A percentile compares a stretch with the other conserved stretches of the same genome.
These are phyloP conservation scores for Somion occarium DNA, from an alignment of 1,284 basidiomycete genomes.

Conservation along the genomic window DNA sequence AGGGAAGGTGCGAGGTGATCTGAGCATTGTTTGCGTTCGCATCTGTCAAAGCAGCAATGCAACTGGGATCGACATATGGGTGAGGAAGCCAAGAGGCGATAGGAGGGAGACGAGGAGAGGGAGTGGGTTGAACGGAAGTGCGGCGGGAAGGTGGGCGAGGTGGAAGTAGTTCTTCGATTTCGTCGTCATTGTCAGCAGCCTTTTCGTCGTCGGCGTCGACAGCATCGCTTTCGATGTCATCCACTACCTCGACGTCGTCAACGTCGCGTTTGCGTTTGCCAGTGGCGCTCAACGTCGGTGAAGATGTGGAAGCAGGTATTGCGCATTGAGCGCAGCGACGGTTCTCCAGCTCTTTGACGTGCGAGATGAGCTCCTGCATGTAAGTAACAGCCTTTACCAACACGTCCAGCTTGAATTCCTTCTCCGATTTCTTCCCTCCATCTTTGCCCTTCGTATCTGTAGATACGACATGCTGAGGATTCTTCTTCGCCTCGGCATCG, in stretches of 20 bases:
- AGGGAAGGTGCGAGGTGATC: conserved; percentile 35
- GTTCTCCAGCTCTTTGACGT: conserved; percentile 40
- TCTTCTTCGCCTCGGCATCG: conserved; percentile 25
- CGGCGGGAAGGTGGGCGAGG: not conserved
- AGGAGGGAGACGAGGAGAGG: conserved; percentile 38
- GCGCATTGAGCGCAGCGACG: conserved; percentile 32
- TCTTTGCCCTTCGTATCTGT: conserved; percentile 27
- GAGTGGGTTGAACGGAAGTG: conserved; percentile 9
- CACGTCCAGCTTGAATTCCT: conserved; percentile 80
- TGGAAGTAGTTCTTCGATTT: conserved; percentile 11
- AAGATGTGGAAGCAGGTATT: not conserved
- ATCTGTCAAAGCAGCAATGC: conserved; percentile 20
- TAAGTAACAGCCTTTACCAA: conserved; percentile 68
- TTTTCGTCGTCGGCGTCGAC: conserved; percentile 21
- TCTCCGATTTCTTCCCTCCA: conserved; percentile 43
- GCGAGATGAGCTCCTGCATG: conserved; percentile 57
- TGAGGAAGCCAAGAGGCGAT: conserved; percentile 43
- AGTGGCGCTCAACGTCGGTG: conserved; percentile 5
- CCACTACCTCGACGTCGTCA: conserved; percentile 6
- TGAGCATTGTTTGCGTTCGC: conserved; percentile 11
- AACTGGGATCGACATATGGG: conserved; percentile 30
- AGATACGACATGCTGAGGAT: conserved; percentile 23
- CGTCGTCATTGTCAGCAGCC: conserved; percentile 5
- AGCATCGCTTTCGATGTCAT: conserved; percentile 4
- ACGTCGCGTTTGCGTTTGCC: conserved; percentile 19